Conservation (phyloP, 805 yeast genomes). For the Starmerella sp. region DNA sequence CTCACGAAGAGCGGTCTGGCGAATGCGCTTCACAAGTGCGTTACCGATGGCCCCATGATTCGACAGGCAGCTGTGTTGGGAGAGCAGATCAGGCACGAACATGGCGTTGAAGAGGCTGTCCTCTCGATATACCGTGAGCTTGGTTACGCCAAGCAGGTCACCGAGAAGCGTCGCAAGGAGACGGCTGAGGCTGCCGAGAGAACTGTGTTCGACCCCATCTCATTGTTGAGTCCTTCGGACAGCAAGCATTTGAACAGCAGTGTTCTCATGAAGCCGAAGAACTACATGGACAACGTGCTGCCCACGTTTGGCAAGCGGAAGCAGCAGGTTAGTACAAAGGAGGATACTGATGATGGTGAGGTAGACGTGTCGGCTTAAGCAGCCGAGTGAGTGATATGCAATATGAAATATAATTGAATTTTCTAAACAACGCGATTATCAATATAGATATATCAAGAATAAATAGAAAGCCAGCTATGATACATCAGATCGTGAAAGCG, state of each 20-base stretch:
- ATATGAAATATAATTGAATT: no score
- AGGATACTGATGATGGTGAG: constrained; percentile 2
- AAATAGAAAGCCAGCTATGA: neutral
- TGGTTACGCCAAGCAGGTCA: constrained; percentile 42
- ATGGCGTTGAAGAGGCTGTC: constrained; percentile 72
- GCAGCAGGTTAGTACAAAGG: constrained; percentile 2
- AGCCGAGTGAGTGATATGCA: neutral
- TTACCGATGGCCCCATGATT: constrained; percentile 54
- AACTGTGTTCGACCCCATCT: constrained; percentile 1
- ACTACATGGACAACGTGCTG: neutral
- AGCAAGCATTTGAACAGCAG: neutral
- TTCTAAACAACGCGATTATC: no score
- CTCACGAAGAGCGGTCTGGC: constrained; percentile 53
- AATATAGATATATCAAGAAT: neutral
- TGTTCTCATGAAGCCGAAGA: neutral
- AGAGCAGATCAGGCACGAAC: constrained; percentile 51
- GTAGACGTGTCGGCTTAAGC: constrained; percentile 15
- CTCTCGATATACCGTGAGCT: constrained; percentile 66
- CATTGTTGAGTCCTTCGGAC: neutral
- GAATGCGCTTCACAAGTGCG: constrained; percentile 57
- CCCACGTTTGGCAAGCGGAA: constrained; percentile 9
- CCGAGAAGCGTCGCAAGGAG: constrained; percentile 11
- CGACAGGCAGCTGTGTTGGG: constrained; percentile 57
- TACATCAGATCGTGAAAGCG: no score
- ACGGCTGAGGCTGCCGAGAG: constrained; percentile 10